A percentile compares a stretch with the other conserved stretches of the same genome.
phyloP scores from a whole-genome alignment of 768 basidiomycete species.

The Tricholoma hemisulphureum region DNA sequence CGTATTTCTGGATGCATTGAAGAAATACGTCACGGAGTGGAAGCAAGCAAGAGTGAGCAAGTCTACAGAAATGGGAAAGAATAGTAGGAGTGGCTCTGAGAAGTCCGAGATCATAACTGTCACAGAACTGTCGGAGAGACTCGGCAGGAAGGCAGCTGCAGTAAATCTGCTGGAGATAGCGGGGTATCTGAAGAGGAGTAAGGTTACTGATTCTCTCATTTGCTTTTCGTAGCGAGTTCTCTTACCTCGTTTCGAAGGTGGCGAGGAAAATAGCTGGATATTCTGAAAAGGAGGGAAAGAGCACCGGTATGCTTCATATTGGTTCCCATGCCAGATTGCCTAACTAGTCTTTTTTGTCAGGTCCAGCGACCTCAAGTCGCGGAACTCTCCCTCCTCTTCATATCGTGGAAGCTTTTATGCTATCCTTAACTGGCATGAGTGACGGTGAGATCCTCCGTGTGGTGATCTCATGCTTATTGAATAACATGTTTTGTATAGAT shows the following conservation, averaged over 20 bases:
- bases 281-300: slow-evolving; percentile 57
- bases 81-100: slow-evolving; percentile 2
- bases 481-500: slow-evolving; percentile 42
- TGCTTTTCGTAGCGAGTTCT: neutral
- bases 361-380: slow-evolving; percentile 15
- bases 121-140: slow-evolving; percentile 56
- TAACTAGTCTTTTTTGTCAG: neutral
- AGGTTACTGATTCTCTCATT: slow-evolving; percentile 46
- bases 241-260: slow-evolving; percentile 37
- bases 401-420: slow-evolving; percentile 73
- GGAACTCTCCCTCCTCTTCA: slow-evolving; percentile 74
- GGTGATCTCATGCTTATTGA: neutral
- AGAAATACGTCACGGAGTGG: slow-evolving; percentile 59
- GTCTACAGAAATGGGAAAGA: slow-evolving; percentile 9
- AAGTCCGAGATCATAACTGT: slow-evolving; percentile 67
- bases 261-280: slow-evolving; percentile 86
- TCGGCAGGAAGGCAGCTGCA: slow-evolving; percentile 68
- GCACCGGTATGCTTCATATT: slow-evolving; percentile 29
- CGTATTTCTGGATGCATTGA: slow-evolving; percentile 67
- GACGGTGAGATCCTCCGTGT: slow-evolving; percentile 48
- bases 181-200: slow-evolving; percentile 77
- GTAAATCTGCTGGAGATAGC: slow-evolving; percentile 85
- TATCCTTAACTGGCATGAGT: slow-evolving; percentile 73
- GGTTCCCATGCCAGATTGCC: neutral
- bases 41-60: slow-evolving; percentile 30